Conservation (phyloP, 1,284 basidiomycete species). For the Heterobasidion irregulare region DNA sequence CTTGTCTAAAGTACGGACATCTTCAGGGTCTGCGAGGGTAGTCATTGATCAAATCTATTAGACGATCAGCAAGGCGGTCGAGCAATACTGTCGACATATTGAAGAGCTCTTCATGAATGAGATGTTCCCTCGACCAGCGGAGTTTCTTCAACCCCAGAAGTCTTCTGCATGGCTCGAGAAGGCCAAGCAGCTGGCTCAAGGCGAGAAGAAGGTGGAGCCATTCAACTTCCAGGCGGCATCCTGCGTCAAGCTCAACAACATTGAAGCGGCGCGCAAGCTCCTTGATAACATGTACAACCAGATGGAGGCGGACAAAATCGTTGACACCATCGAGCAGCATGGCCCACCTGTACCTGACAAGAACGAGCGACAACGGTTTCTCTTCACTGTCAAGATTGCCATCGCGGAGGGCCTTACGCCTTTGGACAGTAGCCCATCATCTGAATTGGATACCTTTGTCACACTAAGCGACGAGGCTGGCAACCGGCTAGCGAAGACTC, state of each 20-base stretch:
- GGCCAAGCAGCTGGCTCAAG: constrained; percentile 74
- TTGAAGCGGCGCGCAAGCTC: constrained; percentile 85
- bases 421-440: constrained; percentile 61
- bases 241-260: constrained; percentile 97
- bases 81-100: constrained; percentile 85
- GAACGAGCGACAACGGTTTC: constrained; percentile 55
- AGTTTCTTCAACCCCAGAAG: constrained; percentile 72
- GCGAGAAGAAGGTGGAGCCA: constrained; percentile 87
- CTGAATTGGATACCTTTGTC: constrained; percentile 84
- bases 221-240: constrained; percentile 94
- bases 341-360: constrained; percentile 68
- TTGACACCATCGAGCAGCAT: constrained; percentile 50
- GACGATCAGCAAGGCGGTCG: constrained; percentile 88
- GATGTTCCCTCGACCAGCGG: constrained; percentile 82
- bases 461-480: constrained; percentile 93
- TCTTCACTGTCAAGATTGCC: constrained; percentile 93
- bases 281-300: constrained; percentile 93
- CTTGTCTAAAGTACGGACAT: constrained; percentile 60
- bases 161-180: constrained; percentile 94
- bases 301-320: constrained; percentile 86
- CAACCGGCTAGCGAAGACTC: constrained; percentile 86
- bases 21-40: background rate
- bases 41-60: constrained; percentile 21
- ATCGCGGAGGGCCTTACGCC: constrained; percentile 80
- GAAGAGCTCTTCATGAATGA: constrained; percentile 90